These are phyloP conservation scores for Rhizopogon sp. DNA, from an alignment of 768 basidiomycete species.

Conservation along the genomic window DNA sequence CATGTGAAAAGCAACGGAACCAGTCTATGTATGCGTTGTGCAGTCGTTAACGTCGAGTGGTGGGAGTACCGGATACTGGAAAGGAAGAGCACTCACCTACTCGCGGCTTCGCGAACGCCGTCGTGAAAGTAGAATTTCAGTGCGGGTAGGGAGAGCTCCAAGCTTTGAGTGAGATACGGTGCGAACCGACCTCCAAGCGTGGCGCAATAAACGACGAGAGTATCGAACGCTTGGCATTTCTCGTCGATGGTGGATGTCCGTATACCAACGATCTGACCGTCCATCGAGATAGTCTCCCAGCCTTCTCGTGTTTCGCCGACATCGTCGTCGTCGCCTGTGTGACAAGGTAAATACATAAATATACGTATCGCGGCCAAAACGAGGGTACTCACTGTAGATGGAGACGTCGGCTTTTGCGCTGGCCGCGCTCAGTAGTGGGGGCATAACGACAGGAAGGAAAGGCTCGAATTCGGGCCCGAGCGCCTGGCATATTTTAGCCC, in stretches of 20 bases:
- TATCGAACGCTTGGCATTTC: conserved; percentile 85
- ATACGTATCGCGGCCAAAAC: neutral
- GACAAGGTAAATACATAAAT: neutral
- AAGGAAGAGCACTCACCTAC: conserved; percentile 49
- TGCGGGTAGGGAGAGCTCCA: conserved; percentile 69
- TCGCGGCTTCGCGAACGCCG: conserved; percentile 72
- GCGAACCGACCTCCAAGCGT: conserved; percentile 62
- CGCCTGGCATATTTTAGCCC: conserved; percentile 86
- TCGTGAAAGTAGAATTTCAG: conserved; percentile 80
- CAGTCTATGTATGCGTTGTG: conserved; percentile 38
- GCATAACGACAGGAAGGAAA: conserved; percentile 82
- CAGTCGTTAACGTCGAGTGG: neutral
- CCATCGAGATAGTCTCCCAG: conserved; percentile 75
- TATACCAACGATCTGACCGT: conserved; percentile 73
- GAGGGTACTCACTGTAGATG: conserved; percentile 50
- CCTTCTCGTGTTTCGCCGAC: conserved; percentile 58
- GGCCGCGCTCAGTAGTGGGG: conserved; percentile 67
- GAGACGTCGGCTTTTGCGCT: conserved; percentile 78
- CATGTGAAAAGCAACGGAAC: conserved; percentile 66
- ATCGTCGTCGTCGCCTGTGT: conserved; percentile 51
- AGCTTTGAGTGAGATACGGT: conserved; percentile 65
- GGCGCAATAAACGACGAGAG: conserved; percentile 76
- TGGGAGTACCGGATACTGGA: neutral
- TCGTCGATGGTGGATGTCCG: conserved; percentile 80
- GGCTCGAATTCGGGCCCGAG: conserved; percentile 83